phyloP scores from a whole-genome alignment of 805 yeast species.

The Yarrowia yakushimensis region DNA sequence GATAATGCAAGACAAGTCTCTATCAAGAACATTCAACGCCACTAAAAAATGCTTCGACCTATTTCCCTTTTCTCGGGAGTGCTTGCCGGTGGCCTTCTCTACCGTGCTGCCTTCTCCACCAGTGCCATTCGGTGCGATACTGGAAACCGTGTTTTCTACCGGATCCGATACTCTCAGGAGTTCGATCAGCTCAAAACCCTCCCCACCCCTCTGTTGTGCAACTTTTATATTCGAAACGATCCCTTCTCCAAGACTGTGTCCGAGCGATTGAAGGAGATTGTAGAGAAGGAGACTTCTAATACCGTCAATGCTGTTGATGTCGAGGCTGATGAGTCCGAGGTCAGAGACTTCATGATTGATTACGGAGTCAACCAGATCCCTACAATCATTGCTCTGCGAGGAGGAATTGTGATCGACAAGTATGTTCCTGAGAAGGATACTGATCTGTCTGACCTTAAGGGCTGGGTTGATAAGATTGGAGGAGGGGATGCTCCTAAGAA shows the following conservation, averaged over 20 bases:
- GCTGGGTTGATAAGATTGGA: constrained; percentile 42
- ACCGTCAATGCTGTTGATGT: constrained; percentile 64
- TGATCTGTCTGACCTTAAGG: constrained; percentile 35
- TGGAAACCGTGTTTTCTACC: constrained; percentile 46
- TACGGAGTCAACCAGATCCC: constrained; percentile 62
- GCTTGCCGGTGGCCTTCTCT: constrained; percentile 2
- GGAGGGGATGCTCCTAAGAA: constrained; percentile 10
- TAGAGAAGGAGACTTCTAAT: constrained; percentile 48
- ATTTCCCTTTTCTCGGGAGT: constrained; percentile 1
- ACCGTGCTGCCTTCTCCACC: constrained; percentile 19
- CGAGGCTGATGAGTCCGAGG: constrained; percentile 64
- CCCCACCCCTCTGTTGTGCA: constrained; percentile 61
- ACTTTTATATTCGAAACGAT: constrained; percentile 69
- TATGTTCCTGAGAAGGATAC: constrained; percentile 35
- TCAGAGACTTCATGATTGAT: constrained; percentile 53
- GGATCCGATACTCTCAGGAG: constrained; percentile 57
- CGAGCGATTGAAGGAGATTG: constrained; percentile 53
- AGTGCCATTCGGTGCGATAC: constrained; percentile 1
- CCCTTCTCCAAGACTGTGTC: constrained; percentile 59
- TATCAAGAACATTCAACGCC: background rate
- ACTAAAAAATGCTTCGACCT: constrained; percentile 20
- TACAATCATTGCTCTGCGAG: constrained; percentile 59
- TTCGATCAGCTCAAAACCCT: constrained; percentile 50
- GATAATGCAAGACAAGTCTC: constrained; percentile 3
- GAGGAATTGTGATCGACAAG: constrained; percentile 54